Evolutionary conservation across 345 rosid genomes (phyloP).

Genomic region (Arabis hirsuta): DNA sequence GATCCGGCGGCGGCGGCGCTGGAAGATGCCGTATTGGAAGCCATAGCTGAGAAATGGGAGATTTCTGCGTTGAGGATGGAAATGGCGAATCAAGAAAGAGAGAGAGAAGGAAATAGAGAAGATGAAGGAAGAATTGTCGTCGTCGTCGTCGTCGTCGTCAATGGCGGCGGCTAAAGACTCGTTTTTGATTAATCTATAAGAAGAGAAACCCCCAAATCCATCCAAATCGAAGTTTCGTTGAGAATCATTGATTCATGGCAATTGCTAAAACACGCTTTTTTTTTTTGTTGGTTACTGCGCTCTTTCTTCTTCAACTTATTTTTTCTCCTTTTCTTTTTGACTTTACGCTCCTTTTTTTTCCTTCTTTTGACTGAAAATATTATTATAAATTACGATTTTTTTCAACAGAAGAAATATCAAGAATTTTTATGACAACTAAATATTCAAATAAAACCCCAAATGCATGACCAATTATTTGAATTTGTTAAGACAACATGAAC

Average conservation of each 20-base stretch:
- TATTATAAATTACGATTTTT: too few species aligned
- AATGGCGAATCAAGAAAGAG: not conserved
- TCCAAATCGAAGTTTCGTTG: conserved; percentile 36
- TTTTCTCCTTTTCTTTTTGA: too few species aligned
- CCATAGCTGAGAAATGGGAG: conserved; percentile 40
- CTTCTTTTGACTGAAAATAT: not conserved
- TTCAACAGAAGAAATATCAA: not conserved
- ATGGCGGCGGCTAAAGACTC: conserved; percentile 33
- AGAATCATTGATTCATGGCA: not conserved
- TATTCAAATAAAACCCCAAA: not conserved
- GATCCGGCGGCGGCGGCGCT: conserved; percentile 73
- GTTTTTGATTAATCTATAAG: conserved; percentile 21
- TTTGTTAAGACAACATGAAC: not conserved
- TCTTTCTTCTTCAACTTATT: too few species aligned
- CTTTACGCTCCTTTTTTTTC: not conserved
- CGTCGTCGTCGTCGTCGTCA: conserved; percentile 34
- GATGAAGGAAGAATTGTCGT: conserved; percentile 7
- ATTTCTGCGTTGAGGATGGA: not conserved
- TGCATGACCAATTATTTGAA: not conserved
- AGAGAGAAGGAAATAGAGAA: not conserved
- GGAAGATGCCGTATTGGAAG: conserved; percentile 61
- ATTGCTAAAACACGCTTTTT: conserved; percentile 1
- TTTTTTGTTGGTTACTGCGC: not conserved
- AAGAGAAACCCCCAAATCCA: conserved; percentile 27
- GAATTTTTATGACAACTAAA: not conserved